Evolutionary conservation across 306 rosid genomes (phyloP).

Genomic region (Rosa chinensis): DNA sequence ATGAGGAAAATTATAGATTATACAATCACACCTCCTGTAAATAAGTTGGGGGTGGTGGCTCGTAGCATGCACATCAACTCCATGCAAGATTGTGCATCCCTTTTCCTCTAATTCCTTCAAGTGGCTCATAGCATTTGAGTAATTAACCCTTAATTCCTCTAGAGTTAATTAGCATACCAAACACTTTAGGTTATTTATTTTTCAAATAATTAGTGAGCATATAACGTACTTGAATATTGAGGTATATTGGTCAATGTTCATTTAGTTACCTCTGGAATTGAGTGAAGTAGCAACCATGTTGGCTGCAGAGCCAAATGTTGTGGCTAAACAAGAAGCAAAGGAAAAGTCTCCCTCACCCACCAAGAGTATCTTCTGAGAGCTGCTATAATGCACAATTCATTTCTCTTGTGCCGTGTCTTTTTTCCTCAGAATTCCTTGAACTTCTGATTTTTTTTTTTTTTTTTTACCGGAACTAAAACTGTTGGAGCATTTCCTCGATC

Average conservation of each 20-base stretch:
- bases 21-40: not conserved
- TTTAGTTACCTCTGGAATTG: not conserved
- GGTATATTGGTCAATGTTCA: not conserved
- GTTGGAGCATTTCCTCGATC: not conserved
- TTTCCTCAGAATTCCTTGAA: not conserved
- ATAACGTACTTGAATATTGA: not conserved
- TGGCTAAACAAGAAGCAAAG: constrained; percentile 10
- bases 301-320: constrained; percentile 11
- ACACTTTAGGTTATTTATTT: not conserved
- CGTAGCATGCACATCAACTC: constrained; percentile 33
- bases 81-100: constrained; percentile 33
- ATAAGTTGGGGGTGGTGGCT: not conserved
- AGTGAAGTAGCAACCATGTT: constrained; percentile 12
- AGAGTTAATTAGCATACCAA: not conserved
- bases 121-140: not conserved
- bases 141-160: not conserved
- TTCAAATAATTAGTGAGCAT: not conserved
- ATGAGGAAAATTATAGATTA: constrained; percentile 45
- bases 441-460: not conserved
- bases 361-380: not conserved
- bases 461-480: not conserved
- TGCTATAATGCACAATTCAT: not conserved
- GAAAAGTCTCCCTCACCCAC: constrained; percentile 16
- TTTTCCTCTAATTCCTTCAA: constrained; percentile 24
- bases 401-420: not conserved